Base-by-base conservation (phyloP, 2,329 filamentous ascomycete genomes). In the Paraphaeosphaeria minitans region DNA sequence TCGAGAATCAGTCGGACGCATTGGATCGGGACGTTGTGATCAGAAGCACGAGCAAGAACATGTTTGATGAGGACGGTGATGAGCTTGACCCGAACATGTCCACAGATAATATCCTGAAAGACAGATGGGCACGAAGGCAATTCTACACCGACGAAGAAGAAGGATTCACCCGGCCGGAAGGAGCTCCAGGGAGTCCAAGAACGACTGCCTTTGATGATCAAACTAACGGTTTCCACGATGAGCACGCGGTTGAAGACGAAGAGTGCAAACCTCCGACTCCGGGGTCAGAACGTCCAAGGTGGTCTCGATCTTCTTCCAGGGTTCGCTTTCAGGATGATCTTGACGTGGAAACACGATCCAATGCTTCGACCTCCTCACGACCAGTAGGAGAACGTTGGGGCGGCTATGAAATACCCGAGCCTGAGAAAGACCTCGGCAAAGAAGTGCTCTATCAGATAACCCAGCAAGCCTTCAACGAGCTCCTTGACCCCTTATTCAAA, bases 371-470 rank as follows among this genome's bases (percentile, higher is more conserved):
- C 0, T 92, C 90, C 1, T 92, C 90, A 3, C 82, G 87, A 47
- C 87, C 89, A 7, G 68, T 83, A 35, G 81, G 81, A 13, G 89
- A 93, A 74, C 84, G 89, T 57, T 92, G 89, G 88, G 89, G 89
- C 50, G 89, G 89, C 19, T 89, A 91, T 75, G 90, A 92, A 53
- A 88, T 96, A 16, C 90, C 91, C 0, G 87, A 91, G 64, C 88
- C 89, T 0, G 93, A 97, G 74, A 85, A 85, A 59, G 93, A 97
- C 73, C 88, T 92, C 6, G 92, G 92, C 39, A 92, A 90, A 66
- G 92, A 98, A 72, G 90, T 97, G 4, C 80, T 98, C 1, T 97
- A 96, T 70, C 91, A 97, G 74, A 88, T 96, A 33, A 93, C 92
- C 0, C 93, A 97, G 75, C 90, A 97, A 75, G 90, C 92, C 0